Evolutionary conservation across 306 rosid species (phyloP).

Genomic region (Gynostemma pentaphyllum): DNA sequence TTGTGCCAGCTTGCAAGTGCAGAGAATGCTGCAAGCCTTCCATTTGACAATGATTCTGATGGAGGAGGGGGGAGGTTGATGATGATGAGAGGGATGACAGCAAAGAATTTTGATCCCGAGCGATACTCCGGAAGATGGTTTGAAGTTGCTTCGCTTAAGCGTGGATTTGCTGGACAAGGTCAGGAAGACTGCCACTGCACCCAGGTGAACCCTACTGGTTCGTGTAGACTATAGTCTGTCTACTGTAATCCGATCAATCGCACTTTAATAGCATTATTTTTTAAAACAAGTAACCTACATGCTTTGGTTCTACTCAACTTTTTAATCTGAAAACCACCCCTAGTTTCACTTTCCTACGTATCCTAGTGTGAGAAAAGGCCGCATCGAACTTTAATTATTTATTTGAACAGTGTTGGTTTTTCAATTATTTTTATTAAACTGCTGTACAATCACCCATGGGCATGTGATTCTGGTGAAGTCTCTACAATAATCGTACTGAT

Average conservation of each 20-base stretch:
- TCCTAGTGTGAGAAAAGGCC: background rate
- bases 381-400: background rate
- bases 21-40: conserved; percentile 30
- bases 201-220: conserved; percentile 45
- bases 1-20: conserved; percentile 52
- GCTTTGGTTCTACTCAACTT: too few relatives aligned
- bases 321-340: background rate
- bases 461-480: background rate
- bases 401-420: background rate
- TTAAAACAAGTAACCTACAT: too few relatives aligned
- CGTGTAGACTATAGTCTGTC: background rate
- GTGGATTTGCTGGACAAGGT: conserved; percentile 97
- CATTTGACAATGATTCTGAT: conserved; percentile 38
- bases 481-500: background rate
- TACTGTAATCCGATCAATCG: background rate
- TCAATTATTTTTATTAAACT: background rate
- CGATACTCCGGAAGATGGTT: conserved; percentile 96
- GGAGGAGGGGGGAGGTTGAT: conserved; percentile 39
- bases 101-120: conserved; percentile 65
- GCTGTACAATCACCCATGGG: too few relatives aligned
- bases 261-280: too few relatives aligned
- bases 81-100: conserved; percentile 97
- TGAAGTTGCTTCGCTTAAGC: conserved; percentile 93
- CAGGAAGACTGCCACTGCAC: conserved; percentile 99
- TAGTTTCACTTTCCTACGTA: background rate